phyloP scores from a whole-genome alignment of 2,329 filamentous ascomycete genomes.

The Lizonia empirigonia region DNA sequence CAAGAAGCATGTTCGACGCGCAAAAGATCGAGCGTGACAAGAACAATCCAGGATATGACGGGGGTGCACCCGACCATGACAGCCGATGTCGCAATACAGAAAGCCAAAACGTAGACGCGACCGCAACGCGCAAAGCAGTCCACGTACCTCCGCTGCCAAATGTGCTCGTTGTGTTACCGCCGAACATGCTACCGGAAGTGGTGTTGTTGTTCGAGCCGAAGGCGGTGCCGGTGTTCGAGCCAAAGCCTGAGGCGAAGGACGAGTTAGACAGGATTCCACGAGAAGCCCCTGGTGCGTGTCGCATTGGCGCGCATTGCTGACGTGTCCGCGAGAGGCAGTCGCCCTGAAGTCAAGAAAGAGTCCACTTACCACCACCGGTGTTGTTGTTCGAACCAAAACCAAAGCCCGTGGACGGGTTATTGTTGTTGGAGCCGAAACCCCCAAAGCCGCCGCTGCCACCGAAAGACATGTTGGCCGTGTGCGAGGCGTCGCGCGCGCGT shows the following conservation, averaged over 20 bases:
- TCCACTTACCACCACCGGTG: slow-evolving; percentile 59
- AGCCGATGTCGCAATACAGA: slow-evolving; percentile 6
- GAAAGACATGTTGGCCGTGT: slow-evolving; percentile 53
- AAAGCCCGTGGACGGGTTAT: slow-evolving; percentile 40
- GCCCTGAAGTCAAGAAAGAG: slow-evolving; percentile 21
- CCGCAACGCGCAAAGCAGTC: slow-evolving; percentile 41
- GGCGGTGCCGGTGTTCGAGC: slow-evolving; percentile 45
- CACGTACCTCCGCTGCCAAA: slow-evolving; percentile 49
- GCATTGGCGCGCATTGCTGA: slow-evolving; percentile 37
- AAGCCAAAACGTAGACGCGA: slow-evolving; percentile 27
- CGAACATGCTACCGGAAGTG: slow-evolving; percentile 41
- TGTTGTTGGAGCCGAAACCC: slow-evolving; percentile 53
- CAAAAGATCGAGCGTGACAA: not conserved
- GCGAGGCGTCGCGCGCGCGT: slow-evolving; percentile 34
- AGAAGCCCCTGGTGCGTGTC: slow-evolving; percentile 35
- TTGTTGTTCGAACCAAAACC: slow-evolving; percentile 50
- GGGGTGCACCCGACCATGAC: not conserved
- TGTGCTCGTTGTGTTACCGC: slow-evolving; percentile 39
- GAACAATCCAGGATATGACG: not conserved
- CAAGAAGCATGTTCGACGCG: not conserved
- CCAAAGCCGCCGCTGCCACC: slow-evolving; percentile 50
- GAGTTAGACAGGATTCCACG: slow-evolving; percentile 47
- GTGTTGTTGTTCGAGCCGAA: slow-evolving; percentile 44
- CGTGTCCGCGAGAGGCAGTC: slow-evolving; percentile 28
- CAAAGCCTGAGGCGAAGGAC: slow-evolving; percentile 50